Evolutionary conservation across 2,329 filamentous ascomycete genomes (phyloP).

Genomic region (Ascochyta lentis): DNA sequence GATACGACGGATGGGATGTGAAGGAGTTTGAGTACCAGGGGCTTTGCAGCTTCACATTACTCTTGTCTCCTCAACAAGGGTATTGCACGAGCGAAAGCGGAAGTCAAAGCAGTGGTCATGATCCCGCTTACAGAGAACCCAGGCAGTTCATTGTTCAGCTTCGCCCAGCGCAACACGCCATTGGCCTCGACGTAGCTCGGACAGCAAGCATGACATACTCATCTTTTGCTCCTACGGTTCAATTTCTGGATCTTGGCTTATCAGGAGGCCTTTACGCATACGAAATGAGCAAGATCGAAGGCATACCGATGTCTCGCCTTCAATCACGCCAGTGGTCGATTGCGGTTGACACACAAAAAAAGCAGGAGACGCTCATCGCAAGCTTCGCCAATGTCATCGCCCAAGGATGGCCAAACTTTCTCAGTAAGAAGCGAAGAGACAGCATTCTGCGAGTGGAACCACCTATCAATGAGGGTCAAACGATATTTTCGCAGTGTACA

Average conservation of each 20-base stretch:
- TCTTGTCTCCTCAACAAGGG: background rate
- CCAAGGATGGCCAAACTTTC: constrained; percentile 24
- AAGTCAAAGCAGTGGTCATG: background rate
- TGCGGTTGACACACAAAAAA: constrained; percentile 2
- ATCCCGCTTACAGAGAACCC: no score
- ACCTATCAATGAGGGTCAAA: constrained; percentile 18
- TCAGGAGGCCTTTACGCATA: constrained; percentile 28
- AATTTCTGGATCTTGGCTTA: constrained; percentile 14
- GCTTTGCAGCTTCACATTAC: constrained; percentile 33
- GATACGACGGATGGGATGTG: constrained; percentile 13
- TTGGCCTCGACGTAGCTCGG: constrained; percentile 28
- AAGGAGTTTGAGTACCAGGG: constrained; percentile 29
- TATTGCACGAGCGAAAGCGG: background rate
- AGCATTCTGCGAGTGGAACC: constrained; percentile 26
- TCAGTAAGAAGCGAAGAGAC: background rate
- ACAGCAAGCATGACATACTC: constrained; percentile 33
- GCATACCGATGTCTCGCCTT: constrained; percentile 30
- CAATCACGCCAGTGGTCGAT: constrained; percentile 10
- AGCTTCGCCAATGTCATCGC: constrained; percentile 40
- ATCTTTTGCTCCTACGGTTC: constrained; percentile 28
- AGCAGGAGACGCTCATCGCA: constrained; percentile 32
- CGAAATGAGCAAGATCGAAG: constrained; percentile 36
- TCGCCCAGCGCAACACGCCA: constrained; percentile 31
- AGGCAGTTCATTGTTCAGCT: constrained; percentile 33
- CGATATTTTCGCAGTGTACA: constrained; percentile 27